A percentile compares a stretch with the other conserved stretches of the same genome.
Conservation (phyloP, 2,329 filamentous ascomycete species). For the Nigrospora osmanthi region DNA sequence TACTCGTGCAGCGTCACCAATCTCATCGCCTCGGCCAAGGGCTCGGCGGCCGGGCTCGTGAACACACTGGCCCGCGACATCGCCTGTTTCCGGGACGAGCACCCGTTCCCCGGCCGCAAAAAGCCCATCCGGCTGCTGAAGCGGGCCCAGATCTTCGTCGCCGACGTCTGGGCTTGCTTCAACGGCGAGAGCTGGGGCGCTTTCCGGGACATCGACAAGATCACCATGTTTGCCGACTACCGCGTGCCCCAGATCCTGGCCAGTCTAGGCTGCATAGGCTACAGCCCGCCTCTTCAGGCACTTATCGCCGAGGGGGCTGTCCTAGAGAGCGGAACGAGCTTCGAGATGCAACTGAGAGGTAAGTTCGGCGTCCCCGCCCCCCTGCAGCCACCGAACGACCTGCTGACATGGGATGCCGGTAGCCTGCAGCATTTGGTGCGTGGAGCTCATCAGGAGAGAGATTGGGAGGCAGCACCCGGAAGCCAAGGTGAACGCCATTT, state of each 20-base stretch:
- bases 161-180: constrained; percentile 95
- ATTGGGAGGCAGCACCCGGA: constrained; percentile 69
- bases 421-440: constrained; percentile 93
- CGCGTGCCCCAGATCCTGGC: constrained; percentile 90
- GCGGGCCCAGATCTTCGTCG: constrained; percentile 90
- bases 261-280: constrained; percentile 72
- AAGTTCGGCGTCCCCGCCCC: constrained; percentile 14
- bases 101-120: constrained; percentile 62
- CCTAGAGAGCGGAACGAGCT: constrained; percentile 64
- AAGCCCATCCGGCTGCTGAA: constrained; percentile 77
- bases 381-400: not conserved
- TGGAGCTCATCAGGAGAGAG: constrained; percentile 79
- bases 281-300: constrained; percentile 70
- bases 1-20: constrained; percentile 69
- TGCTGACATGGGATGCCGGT: not conserved
- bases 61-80: constrained; percentile 81
- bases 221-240: constrained; percentile 99
- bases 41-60: constrained; percentile 73
- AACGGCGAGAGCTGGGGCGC: constrained; percentile 69
- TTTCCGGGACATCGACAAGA: constrained; percentile 86
- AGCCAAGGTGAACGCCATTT: constrained; percentile 70
- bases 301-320: constrained; percentile 57
- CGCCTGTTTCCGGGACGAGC: constrained; percentile 77
- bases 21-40: constrained; percentile 64
- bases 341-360: constrained; percentile 85